Percentiles rank a stretch among this genome's conserved stretches.
These are phyloP conservation scores for Chlorokybus atmophyticus DNA, from an alignment of 139 green algal species.

Conservation along the genomic window DNA sequence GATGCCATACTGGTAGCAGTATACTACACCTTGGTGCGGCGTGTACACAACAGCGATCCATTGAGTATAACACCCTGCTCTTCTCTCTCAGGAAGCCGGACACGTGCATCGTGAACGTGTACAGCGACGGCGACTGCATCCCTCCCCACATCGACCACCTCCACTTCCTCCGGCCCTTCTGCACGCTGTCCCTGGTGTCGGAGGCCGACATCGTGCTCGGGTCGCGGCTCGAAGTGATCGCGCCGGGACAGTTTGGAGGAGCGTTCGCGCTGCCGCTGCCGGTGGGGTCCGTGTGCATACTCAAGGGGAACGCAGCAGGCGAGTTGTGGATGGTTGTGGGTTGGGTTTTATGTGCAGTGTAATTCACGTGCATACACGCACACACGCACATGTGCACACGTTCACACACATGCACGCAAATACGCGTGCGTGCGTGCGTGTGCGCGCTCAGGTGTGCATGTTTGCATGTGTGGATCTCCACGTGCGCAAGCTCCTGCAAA, in stretches of 20 bases:
- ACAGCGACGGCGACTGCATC: conserved; percentile 48
- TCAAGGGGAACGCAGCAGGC: conserved; percentile 1
- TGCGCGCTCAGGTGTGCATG: neutral
- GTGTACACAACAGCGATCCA: too few species aligned
- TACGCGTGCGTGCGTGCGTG: neutral
- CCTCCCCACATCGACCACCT: conserved; percentile 46
- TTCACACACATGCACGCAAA: too few species aligned
- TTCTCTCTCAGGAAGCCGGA: too few species aligned
- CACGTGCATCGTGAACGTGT: conserved; percentile 46
- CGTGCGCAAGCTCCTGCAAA: neutral
- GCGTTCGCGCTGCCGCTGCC: neutral
- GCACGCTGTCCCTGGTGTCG: conserved; percentile 35
- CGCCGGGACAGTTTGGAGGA: conserved; percentile 5
- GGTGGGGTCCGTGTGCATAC: conserved; percentile 1
- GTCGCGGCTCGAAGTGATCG: conserved; percentile 6
- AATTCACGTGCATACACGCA: neutral
- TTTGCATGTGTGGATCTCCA: neutral
- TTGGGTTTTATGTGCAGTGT: neutral
- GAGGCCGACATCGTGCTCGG: conserved; percentile 41
- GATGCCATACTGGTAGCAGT: too few species aligned
- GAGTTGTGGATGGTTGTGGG: neutral
- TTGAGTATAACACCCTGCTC: too few species aligned
- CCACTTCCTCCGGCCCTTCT: conserved; percentile 44
- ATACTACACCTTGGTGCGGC: too few species aligned
- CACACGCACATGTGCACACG: neutral